Evolutionary conservation across 2,329 filamentous ascomycete species (phyloP), one percentile per base, ranked within the genome.

Genomic region (Davidsoniella australis): DNA sequence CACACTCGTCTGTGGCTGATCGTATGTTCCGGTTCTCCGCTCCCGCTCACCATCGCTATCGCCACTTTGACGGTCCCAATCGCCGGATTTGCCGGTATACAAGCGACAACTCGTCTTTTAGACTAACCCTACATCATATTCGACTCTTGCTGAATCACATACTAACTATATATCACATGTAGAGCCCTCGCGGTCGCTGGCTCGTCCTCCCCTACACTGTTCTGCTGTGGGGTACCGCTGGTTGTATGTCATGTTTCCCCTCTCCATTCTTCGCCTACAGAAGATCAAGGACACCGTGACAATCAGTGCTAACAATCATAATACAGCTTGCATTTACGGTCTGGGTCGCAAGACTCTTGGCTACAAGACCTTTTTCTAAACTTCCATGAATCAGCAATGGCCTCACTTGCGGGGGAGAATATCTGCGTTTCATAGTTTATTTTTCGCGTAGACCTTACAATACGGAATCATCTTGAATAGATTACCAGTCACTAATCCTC

Each of bases 1-100:
- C 75, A 80, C 64, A 69, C 78, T 57, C 78, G 84, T 60, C 66
- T 85, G 63, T 88, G 84, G 83, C 70, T 75, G 66, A 86, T 87
- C 67, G 83, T 88, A 73, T 64, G 80, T 72, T 40, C 43, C 18
- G 23, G 39, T n/a, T 41, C 14, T 20, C 26, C 47, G 51, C 50
- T 54, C 56, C 54, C 55, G 54, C 8, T n/a, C 17, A 29, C 16
- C 5, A n/a, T 33, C 41, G n/a, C 33, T 42, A 16, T 42, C 41
- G 17, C 26, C 40, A 45, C 49, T 12, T 14, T 36, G 8, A 17
- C 41, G 16, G 6, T 3, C 3, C 29, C 9, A 9, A 9, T 33
- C 8, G 20, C 20, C 41, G 41, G 20, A 43, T 26, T 43, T n/a
- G 23, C 16, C 20, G 14, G 8, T 33, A 10, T 33, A 33, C 14